Base-by-base conservation (phyloP, 192 early-diverging fungal genomes). In the Coemansia furcata region DNA sequence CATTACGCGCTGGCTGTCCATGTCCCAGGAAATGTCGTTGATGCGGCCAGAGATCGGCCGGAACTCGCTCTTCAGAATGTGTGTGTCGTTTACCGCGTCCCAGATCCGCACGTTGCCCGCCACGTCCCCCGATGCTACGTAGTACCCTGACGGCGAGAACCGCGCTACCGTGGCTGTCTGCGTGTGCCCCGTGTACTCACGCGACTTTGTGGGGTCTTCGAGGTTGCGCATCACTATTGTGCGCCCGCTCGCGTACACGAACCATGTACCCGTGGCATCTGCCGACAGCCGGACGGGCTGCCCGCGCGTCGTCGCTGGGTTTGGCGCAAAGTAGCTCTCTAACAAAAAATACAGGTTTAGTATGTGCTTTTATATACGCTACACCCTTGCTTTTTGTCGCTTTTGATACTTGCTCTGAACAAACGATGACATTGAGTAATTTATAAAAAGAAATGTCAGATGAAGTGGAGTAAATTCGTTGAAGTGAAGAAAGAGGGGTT, bases 111-210 rank as follows among this genome's bases (percentile, higher is more conserved):
- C 88, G 74, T 94, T 95, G 40, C 97, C 97, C 6, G 29, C 15
- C n/a, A 50, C 84, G 91, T 94, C 96, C 70, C 93, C 97, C 40
- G 96, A 98, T 1, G 95, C 95, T 60, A 98, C 91, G 82, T 98
- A 99, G 82, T 89, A 95, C 52, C 97, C 95, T 66, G 89, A 92
- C 3, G 97, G 95, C 36, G 94, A 85, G 69, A 93, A 97, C 35
- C 89, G 84, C 7, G 97, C 97, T 29, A 95, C 95, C 6, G 92
- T 95, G 2, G 91, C 86, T 59, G 86, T 71, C 47, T 84, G 79
- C 6, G 85, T 85, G 75, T 99, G 97, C 5, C 88, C 90, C 3
- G 89, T 88, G 81, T 97, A 99, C 76, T 94, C 92, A 12, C 83
- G 70, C 7, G 80, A 64, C 49, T 83, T 52, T 23, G 60, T 43